Evolutionary conservation across 495 filamentous ascomycete genomes (phyloP), one percentile per base, ranked within the genome.

Genomic region (Acidomyces sp.): DNA sequence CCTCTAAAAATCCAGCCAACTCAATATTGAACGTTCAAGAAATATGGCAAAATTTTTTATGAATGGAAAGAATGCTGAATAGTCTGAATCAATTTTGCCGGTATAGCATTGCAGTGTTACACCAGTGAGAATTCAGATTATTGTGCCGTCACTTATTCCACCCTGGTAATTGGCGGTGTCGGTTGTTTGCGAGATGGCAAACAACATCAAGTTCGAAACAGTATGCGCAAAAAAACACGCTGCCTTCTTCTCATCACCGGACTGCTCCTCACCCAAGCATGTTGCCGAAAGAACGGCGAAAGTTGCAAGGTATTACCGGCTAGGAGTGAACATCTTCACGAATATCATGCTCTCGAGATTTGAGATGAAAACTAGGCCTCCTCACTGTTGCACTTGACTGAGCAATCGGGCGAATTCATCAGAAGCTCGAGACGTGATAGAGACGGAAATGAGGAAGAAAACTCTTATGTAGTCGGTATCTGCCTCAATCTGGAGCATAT

Each of bases 271-370:
- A 11, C 3, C 29, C 1, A 27, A 47, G 10, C 13, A 19, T n/a
- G 44, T 41, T 7, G 37, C 37, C 3, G 37, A 26, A 7, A 22
- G 35, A 13, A 29, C 36, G 4, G 22, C 15, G 3, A 13, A 35
- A 12, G 24, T 47, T 3, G 37, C 22, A 6, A 21, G 21, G 21
- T 26, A 28, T 15, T 47, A 47, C 21, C 19, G 37, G 10, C 38
- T 38, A 6, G 44, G 44, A 19, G 20, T 47, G 9, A 47, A 37
- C 1, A 17, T 47, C 28, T 47, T 41, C 37, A 47, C 44, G 3
- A 47, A 47, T 16, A 38, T 37, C 6, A 11, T 36, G 19, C 35
- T 47, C 16, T 15, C 37, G 3, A 9, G 29, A 11, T 41, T 41
- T 21, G 37, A 47, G 15, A 38, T 41, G 15, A 3, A 19, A 11